Evolutionary conservation across 2,329 filamentous ascomycete species (phyloP).

Genomic region (Colletotrichum eremochloae): DNA sequence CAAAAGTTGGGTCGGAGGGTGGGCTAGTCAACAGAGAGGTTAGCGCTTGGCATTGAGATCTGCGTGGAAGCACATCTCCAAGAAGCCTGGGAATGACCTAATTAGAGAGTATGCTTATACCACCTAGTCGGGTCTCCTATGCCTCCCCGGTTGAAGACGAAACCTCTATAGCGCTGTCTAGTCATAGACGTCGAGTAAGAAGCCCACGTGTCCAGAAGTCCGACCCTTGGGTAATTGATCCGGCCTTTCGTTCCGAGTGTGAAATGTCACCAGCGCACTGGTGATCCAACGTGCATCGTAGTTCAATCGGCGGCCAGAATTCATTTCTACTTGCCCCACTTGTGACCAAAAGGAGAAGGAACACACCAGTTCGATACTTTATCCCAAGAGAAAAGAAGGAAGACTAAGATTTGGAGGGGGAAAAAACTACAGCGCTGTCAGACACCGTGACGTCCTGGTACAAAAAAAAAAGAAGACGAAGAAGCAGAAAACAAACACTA

Average conservation of each 20-base stretch:
- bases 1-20: neutral
- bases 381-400: neutral
- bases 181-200: neutral
- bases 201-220: slow-evolving; percentile 27
- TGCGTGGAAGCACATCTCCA: slow-evolving; percentile 2
- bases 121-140: slow-evolving; percentile 20
- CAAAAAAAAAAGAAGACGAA: neutral
- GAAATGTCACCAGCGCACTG: slow-evolving; percentile 7
- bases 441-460: slow-evolving; percentile 1
- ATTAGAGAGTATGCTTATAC: neutral
- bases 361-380: neutral
- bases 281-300: slow-evolving; percentile 10
- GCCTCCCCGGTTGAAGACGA: slow-evolving; percentile 14
- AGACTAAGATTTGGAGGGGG: neutral
- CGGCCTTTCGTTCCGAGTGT: slow-evolving; percentile 26
- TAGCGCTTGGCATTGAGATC: slow-evolving; percentile 1
- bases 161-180: neutral
- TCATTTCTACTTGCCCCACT: slow-evolving; percentile 4
- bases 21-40: slow-evolving; percentile 15
- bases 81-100: slow-evolving; percentile 16
- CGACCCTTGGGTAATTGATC: slow-evolving; percentile 33
- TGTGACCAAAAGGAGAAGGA: neutral
- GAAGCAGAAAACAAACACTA: neutral
- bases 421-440: neutral
- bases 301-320: neutral